A percentile compares a stretch with the other conserved stretches of the same genome.
phyloP scores from a whole-genome alignment of 768 basidiomycete species.

The Gautieria morchelliformis region DNA sequence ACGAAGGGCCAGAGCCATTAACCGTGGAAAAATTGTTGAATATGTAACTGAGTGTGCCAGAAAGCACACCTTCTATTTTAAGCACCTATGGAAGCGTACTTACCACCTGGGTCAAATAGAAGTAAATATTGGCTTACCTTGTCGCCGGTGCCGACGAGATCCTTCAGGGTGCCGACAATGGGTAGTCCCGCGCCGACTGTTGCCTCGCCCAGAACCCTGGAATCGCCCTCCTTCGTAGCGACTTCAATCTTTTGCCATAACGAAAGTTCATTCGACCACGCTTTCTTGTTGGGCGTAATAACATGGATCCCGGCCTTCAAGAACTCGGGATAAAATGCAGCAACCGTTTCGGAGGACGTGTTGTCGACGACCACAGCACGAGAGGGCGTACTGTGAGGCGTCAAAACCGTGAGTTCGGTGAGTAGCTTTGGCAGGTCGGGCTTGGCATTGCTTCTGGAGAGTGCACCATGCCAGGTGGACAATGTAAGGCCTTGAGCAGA shows the following conservation, averaged over 20 bases:
- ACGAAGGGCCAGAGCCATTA: slow-evolving; percentile 55
- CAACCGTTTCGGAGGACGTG: slow-evolving; percentile 78
- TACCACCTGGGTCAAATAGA: background rate
- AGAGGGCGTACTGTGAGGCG: slow-evolving; percentile 26
- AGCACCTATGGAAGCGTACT: slow-evolving; percentile 38
- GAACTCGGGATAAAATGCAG: slow-evolving; percentile 72
- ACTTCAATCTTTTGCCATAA: slow-evolving; percentile 62
- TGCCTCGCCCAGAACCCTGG: slow-evolving; percentile 74
- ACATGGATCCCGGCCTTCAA: slow-evolving; percentile 72
- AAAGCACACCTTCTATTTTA: slow-evolving; percentile 97
- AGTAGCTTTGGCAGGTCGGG: slow-evolving; percentile 33
- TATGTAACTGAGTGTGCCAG: slow-evolving; percentile 96
- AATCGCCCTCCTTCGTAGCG: slow-evolving; percentile 48
- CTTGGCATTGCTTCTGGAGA: slow-evolving; percentile 36
- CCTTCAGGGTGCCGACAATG: slow-evolving; percentile 84
- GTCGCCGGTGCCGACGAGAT: slow-evolving; percentile 87
- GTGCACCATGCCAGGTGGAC: slow-evolving; percentile 36
- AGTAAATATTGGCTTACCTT: slow-evolving; percentile 40
- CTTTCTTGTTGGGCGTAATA: slow-evolving; percentile 98
- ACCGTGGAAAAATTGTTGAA: slow-evolving; percentile 91
- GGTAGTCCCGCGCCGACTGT: slow-evolving; percentile 97
- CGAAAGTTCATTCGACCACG: slow-evolving; percentile 60
- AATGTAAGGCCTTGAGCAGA: slow-evolving; percentile 34
- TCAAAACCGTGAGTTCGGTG: slow-evolving; percentile 35
- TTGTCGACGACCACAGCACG: slow-evolving; percentile 81